Evolutionary conservation across 495 filamentous ascomycete species (phyloP), one percentile per base, ranked within the genome.

Genomic region (Astrothelium subdiscretum): DNA sequence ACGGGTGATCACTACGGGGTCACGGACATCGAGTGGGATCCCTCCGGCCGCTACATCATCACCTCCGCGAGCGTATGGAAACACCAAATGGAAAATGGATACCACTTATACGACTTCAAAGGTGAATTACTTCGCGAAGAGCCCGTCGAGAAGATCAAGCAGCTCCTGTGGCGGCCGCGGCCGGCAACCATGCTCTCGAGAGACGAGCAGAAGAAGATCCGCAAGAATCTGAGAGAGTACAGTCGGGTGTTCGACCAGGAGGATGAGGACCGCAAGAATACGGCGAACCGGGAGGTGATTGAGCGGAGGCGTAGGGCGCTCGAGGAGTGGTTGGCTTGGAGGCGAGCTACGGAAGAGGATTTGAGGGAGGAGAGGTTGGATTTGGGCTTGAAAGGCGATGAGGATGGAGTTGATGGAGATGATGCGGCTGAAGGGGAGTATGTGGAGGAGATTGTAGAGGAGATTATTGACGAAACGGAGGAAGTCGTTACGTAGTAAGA

Each of bases 71-170:
- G 87, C 69, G 85, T 89, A 15, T 98, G 92, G 91, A 97, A 95
- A 76, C 92, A 97, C 74, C 67, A 97, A 91, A 95, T 96, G 90
- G 95, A 97, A 79, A 97, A 97, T 73, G 94, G 94, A 68, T 98
- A 95, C 79, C 92, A 97, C 74, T 73, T 98, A 58, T 96, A 95
- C 83, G 91, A 95, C 76, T 97, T 97, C 84, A 86, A 85, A 73
- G 95, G 94, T 60, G 83, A 84, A 65, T 85, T 88, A 57, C 84
- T 98, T 24, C 88, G 92, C 65, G 95, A 97, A 75, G 89, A 97
- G 74, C 87, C 83, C 59, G 84, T 96, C 65, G 95, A 98, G 59
- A 92, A 92, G 72, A 97, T 98, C 85, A 96, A 97, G 82, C 94
- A 98, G 77, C 87, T 89, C 76, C 67, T 86, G 60, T 98, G 94